These are phyloP conservation scores for Trichophyton equinum DNA, from an alignment of 2,329 filamentous ascomycete genomes.

Conservation along the genomic window DNA sequence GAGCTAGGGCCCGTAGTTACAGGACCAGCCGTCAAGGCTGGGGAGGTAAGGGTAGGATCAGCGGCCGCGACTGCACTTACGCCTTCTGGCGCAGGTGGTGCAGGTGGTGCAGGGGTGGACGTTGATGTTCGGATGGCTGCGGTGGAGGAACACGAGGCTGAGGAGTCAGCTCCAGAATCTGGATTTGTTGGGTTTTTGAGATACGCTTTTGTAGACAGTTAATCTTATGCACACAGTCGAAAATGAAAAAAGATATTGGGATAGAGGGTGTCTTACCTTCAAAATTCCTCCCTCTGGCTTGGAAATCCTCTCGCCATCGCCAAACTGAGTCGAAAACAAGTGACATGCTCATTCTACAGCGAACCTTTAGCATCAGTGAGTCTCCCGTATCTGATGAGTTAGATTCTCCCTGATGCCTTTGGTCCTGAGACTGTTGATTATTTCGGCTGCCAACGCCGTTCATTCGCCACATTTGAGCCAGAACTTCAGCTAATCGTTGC, in stretches of 20 bases:
- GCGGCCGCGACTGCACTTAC: conserved; percentile 1
- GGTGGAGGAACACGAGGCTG: conserved; percentile 47
- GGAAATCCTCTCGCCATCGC: conserved; percentile 54
- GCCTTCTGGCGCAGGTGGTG: conserved; percentile 20
- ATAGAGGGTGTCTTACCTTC: conserved; percentile 47
- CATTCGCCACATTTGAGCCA: conserved; percentile 53
- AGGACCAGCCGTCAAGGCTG: not conserved
- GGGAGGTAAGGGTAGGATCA: conserved; percentile 35
- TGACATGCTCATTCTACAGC: conserved; percentile 55
- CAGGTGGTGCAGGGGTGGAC: conserved; percentile 23
- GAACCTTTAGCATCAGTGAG: conserved; percentile 49
- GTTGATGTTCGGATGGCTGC: conserved; percentile 30
- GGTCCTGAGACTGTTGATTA: not conserved
- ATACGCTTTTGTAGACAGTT: conserved; percentile 39
- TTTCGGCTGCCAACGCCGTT: conserved; percentile 23
- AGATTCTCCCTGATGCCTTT: conserved; percentile 15
- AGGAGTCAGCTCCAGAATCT: conserved; percentile 63
- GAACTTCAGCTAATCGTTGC: conserved; percentile 51
- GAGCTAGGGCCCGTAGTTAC: not conserved
- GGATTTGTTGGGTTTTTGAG: conserved; percentile 79
- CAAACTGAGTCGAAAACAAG: conserved; percentile 56
- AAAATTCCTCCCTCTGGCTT: conserved; percentile 57
- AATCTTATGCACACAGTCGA: conserved; percentile 18
- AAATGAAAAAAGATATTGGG: not conserved
- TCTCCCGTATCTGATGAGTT: conserved; percentile 26